Percentiles rank a stretch among this genome's conserved stretches.
Evolutionary conservation across 176 grass and related monocot species (phyloP).

Genomic region (Juncus effusus): DNA sequence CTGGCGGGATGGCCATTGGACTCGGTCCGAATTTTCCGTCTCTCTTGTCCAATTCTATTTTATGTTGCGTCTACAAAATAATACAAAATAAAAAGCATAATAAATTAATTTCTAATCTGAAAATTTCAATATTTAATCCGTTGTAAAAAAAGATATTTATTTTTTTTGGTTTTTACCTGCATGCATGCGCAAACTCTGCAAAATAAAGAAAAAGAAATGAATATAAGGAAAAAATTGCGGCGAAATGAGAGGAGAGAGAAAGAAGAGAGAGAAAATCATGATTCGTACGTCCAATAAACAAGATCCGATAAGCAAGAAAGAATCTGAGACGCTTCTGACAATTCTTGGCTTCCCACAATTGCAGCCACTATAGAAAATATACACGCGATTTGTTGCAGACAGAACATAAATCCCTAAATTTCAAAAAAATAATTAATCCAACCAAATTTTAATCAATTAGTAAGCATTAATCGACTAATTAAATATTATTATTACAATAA

Average conservation of each 20-base stretch:
- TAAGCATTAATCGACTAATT: no score
- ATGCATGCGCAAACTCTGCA: constrained; percentile 95
- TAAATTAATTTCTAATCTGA: no score
- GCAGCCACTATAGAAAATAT: constrained; percentile 84
- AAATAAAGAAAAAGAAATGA: constrained; percentile 16
- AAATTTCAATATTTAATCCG: no score
- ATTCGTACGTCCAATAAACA: constrained; percentile 85
- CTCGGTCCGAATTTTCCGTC: constrained; percentile 57
- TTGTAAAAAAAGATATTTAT: no score
- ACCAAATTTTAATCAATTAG: no score
- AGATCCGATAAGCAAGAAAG: constrained; percentile 72
- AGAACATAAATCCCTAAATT: constrained; percentile 88
- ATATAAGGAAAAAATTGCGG: not conserved
- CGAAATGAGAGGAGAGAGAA: not conserved
- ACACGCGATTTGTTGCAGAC: constrained; percentile 93
- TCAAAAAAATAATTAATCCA: no score
- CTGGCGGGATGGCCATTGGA: constrained; percentile 71
- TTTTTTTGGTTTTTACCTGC: constrained; percentile 49
- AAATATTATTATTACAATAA: constrained; percentile 56
- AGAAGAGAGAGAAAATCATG: not conserved
- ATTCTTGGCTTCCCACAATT: constrained; percentile 76
- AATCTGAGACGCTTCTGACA: constrained; percentile 86
- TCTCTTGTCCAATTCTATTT: constrained; percentile 86
- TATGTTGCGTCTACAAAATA: constrained; percentile 71
- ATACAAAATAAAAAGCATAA: not conserved